Conservation (phyloP, 805 yeast genomes). For the Starmerella scarabaei region DNA sequence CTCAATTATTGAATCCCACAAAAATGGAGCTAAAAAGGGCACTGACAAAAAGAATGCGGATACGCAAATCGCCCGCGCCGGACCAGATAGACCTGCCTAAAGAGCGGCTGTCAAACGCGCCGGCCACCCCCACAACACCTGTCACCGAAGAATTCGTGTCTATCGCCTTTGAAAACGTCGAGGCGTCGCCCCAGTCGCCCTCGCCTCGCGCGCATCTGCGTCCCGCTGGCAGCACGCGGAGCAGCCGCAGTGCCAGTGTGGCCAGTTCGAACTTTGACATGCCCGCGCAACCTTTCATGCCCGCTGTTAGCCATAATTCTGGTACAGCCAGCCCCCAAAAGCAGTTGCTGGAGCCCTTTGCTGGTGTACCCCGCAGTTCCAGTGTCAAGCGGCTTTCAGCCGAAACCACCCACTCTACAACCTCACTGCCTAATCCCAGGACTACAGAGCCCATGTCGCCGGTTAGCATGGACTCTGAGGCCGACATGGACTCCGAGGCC, state of each 20-base stretch:
- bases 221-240: conserved; percentile 2
- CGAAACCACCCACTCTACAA: background rate
- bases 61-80: conserved; percentile 3
- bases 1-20: too few species aligned
- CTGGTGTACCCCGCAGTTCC: background rate
- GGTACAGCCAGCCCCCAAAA: background rate
- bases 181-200: background rate
- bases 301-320: background rate
- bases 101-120: background rate
- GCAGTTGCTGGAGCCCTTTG: background rate
- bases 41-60: conserved; percentile 11
- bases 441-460: conserved; percentile 14
- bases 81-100: conserved; percentile 10
- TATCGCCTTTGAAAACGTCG: conserved; percentile 7
- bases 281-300: too few species aligned
- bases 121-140: conserved; percentile 8
- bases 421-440: too few species aligned
- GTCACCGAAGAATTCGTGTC: conserved; percentile 6
- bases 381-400: background rate
- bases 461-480: conserved; percentile 6
- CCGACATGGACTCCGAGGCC: conserved; percentile 21
- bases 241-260: conserved; percentile 6
- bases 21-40: conserved; percentile 16
- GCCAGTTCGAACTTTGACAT: conserved; percentile 1
- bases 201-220: background rate